Evolutionary conservation across 768 basidiomycete genomes (phyloP), one percentile per base, ranked within the genome.

Genomic region (Tricholomella constricta): DNA sequence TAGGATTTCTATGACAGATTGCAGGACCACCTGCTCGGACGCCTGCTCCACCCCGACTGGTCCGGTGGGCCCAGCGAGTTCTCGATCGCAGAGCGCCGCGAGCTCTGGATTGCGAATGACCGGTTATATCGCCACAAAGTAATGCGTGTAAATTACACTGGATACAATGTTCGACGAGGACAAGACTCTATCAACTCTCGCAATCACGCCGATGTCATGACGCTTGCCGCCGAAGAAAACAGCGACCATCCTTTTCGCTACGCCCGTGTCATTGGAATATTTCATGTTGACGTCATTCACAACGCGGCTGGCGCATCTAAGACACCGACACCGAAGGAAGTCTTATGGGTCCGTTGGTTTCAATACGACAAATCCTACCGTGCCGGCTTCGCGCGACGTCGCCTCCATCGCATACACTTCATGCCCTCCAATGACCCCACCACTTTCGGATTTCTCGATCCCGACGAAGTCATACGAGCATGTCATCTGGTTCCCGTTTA

Each of bases 81-180:
- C 14, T 55, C 61, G 0, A 46, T 11, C 0, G 38, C 9, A 9
- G 47, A 61, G 6, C 26, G 44, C 7, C n/a, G 11, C 7, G 38
- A 40, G 4, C 32, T 58, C 23, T 11, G 4, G 6, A 41, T 59
- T 34, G 48, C 25, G 3, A 37, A 51, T 29, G 60, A 55, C 53
- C 52, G 12, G 38, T 51, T 66, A 19, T 72, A 56, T 36, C 29
- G 5, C 10, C 66, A 68, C 51, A 62, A 62, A 32, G 52, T 60
- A 11, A 19, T 73, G 4, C 62, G 66, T 0, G 36, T 75, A 27
- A 70, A 72, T 57, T 73, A 72, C 45, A 74, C 72, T 0, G 70
- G 69, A 4, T 77, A 75, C 59, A 69, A 75, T 53, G 45, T 71
- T 31, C 66, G 64, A 5, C 62, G 67, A 0, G 53, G 55, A 6